Base-by-base conservation (phyloP, 345 rosid genomes). In the Microcos paniculata region DNA sequence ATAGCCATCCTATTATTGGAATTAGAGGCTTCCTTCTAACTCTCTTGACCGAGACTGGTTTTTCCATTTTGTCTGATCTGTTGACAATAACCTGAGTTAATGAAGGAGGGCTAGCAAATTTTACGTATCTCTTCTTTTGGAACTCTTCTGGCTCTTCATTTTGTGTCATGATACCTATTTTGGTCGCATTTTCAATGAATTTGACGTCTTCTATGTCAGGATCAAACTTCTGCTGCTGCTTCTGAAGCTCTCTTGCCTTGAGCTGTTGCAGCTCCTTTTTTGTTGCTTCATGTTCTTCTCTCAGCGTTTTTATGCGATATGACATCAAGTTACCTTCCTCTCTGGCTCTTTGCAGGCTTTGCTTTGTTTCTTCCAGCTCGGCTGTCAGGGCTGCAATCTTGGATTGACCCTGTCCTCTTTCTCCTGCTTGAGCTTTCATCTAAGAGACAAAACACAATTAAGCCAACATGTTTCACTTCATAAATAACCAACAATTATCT, bases 321-420 rank as follows among this genome's bases (percentile, higher is more conserved):
- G 83, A 77, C 82, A 87, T 77, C 13, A 79, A n/a, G 52, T 61
- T 86, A 33, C 80, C 80, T 77, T 82, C 90, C 78, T 85, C 85
- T 76, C 79, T 75, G 4, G 88, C 88, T 68, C 70, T 84, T 26
- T 78, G 24, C 21, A 90, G 90, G 81, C 62, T 82, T 58, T 77
- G 70, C 75, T 85, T 90, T 61, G 87, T 88, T 48, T 89, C 85
- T 73, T 84, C 88, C 8, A 92, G 92, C 86, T 92, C 93, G 2
- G 77, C 74, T 72, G 65, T 82, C 19, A 87, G 49, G 30, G 81
- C 76, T 59, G 72, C 79, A 18, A 82, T 43, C 78, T 62, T 78
- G 21, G 89, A 79, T 8, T 70, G 83, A n/a, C 48, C 77, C 14
- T 69, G 74, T 28, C 48, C 59, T 13, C 42, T 84, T 70, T 74